Evolutionary conservation across 495 filamentous ascomycete species (phyloP).

Genomic region (Geopyxis carbonaria): DNA sequence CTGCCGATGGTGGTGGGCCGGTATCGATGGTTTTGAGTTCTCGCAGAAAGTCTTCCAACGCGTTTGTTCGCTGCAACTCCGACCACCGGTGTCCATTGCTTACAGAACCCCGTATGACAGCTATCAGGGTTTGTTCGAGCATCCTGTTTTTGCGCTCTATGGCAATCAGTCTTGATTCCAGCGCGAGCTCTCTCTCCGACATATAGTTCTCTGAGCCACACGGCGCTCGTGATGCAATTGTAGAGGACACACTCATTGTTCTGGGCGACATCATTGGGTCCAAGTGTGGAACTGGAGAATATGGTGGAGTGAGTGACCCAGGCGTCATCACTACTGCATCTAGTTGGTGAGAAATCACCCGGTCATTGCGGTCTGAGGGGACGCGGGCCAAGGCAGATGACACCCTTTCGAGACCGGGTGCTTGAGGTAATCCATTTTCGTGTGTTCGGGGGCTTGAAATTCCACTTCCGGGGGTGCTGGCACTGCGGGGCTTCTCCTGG

Average conservation of each 20-base stretch:
- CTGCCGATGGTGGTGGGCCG: too few species aligned
- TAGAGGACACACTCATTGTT: too few species aligned
- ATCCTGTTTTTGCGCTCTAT: slow-evolving; percentile 27
- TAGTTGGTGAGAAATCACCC: too few species aligned
- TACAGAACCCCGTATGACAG: slow-evolving; percentile 23
- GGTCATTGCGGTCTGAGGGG: too few species aligned
- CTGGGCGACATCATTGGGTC: too few species aligned
- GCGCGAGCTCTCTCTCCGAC: slow-evolving; percentile 19
- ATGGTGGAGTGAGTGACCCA: too few species aligned
- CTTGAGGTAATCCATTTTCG: background rate
- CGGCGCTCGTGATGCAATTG: slow-evolving; percentile 2
- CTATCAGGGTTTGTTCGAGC: slow-evolving; percentile 26
- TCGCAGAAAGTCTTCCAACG: slow-evolving; percentile 20
- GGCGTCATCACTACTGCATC: too few species aligned
- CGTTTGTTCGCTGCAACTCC: slow-evolving; percentile 19
- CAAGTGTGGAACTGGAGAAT: too few species aligned
- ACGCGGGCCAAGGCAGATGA: too few species aligned
- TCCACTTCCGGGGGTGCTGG: background rate
- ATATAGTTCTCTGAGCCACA: background rate
- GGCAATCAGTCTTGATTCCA: slow-evolving; percentile 20
- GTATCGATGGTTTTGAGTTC: slow-evolving; percentile 8
- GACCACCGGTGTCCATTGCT: slow-evolving; percentile 14
- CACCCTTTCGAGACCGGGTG: too few species aligned
- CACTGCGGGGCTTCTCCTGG: slow-evolving; percentile 1
- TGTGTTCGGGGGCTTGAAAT: background rate